Evolutionary conservation across 192 early-diverging fungal species (phyloP), one percentile per base, ranked within the genome.

Genomic region (Coemansia sp.): DNA sequence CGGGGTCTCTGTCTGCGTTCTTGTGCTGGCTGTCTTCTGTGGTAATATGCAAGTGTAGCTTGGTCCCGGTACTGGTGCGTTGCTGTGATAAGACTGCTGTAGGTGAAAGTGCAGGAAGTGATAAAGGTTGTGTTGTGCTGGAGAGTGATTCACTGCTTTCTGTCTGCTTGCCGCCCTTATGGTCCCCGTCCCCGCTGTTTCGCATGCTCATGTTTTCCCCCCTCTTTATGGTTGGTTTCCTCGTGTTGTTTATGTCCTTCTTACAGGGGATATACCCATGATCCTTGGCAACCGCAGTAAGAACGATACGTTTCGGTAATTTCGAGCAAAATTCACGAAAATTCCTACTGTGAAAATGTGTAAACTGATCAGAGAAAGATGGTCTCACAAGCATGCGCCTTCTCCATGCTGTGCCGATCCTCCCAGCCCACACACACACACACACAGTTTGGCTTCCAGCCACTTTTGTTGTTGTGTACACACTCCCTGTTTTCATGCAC

Each of bases 181-280:
- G 23, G 32, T 34, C 41, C 39, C 32, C 34, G 50, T 57, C 55
- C 55, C 55, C 44, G 55, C 43, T 31, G 55, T 57, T 57, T 57
- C 34, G 43, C 44, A 32, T 32, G 43, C 37, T 21, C 55, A 32
- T 46, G 12, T 10, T 26, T 11, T 5, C 17, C 8, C n/a, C n/a
- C n/a, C 15, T n/a, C 8, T 41, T 41, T 41, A 41, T 3, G 3
- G 40, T 41, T 14, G 0, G 3, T n/a, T 17, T 6, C 23, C 23
- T 26, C 2, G 23, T 26, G 23, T 4, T 26, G 23, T 41, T n/a
- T 17, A 6, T 41, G 40, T 16, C 40, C n/a, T 26, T 26, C 23
- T 26, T 41, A 41, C 16, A n/a, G 16, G 16, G 16, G 14, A 41
- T 17, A 41, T 5, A 41, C n/a, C 40, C 40, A 17, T 16, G 40